Conservation (phyloP, 371 early-diverging fungal genomes). For the Phascolomyces articulosus region DNA sequence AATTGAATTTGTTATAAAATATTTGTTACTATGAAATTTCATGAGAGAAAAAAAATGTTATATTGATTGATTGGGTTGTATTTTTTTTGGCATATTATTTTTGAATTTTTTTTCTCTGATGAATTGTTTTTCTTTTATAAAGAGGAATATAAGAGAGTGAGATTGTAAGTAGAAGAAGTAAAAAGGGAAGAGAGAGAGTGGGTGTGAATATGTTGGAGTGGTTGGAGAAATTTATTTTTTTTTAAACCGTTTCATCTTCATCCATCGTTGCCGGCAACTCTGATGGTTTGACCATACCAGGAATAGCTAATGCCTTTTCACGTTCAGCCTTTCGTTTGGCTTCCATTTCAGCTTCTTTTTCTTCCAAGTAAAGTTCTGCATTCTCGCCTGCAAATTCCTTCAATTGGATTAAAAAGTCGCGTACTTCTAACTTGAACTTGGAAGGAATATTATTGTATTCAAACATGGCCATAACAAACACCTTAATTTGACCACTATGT, state of each 20-base stretch:
- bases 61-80: too few relatives aligned
- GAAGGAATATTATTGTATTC: conserved; percentile 74
- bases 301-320: conserved; percentile 87
- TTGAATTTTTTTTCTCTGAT: too few relatives aligned
- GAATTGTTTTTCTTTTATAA: too few relatives aligned
- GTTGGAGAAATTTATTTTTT: neutral
- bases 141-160: too few relatives aligned
- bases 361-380: conserved; percentile 88
- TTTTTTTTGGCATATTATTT: too few relatives aligned
- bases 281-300: conserved; percentile 96
- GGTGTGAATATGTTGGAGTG: neutral
- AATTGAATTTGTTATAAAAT: too few relatives aligned
- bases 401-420: conserved; percentile 96
- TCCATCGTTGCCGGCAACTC: conserved; percentile 77
- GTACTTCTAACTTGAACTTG: conserved; percentile 90
- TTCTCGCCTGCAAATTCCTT: conserved; percentile 96
- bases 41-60: neutral
- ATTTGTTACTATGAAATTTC: too few relatives aligned
- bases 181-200: neutral
- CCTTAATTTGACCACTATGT: conserved; percentile 77
- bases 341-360: conserved; percentile 89
- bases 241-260: conserved; percentile 60
- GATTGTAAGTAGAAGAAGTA: neutral
- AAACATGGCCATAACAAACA: conserved; percentile 89
- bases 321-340: conserved; percentile 78